These are phyloP conservation scores for Juglanconis sp. DNA, from an alignment of 2,329 filamentous ascomycete genomes.

Conservation along the genomic window DNA sequence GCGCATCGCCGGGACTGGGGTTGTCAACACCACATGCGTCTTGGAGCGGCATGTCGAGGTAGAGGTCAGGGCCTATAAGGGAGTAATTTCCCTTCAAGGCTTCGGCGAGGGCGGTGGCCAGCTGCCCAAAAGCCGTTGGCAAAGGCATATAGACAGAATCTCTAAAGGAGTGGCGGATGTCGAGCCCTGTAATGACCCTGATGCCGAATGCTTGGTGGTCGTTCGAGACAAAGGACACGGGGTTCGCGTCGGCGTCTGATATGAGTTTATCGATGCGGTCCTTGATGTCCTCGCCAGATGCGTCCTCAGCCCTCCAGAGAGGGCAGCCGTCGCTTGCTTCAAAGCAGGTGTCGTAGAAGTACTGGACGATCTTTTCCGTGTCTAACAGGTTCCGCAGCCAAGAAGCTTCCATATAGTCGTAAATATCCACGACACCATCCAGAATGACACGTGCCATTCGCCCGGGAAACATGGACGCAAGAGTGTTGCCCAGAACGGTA, in stretches of 20 bases:
- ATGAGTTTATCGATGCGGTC: constrained; percentile 31
- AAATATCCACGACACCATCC: constrained; percentile 35
- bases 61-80: neutral
- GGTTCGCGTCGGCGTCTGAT: constrained; percentile 25
- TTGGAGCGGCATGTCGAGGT: neutral
- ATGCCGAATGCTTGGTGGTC: constrained; percentile 20
- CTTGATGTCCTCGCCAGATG: constrained; percentile 26
- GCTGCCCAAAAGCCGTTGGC: constrained; percentile 13
- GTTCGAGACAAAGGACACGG: constrained; percentile 19
- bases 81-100: constrained; percentile 30
- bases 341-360: constrained; percentile 36
- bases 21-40: constrained; percentile 13
- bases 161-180: constrained; percentile 28
- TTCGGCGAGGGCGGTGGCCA: constrained; percentile 21
- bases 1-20: constrained; percentile 21
- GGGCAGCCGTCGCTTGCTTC: constrained; percentile 28
- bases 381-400: constrained; percentile 38
- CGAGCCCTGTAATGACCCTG: constrained; percentile 29
- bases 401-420: constrained; percentile 30
- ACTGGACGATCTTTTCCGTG: constrained; percentile 31
- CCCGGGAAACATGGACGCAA: constrained; percentile 40
- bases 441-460: constrained; percentile 39
- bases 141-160: constrained; percentile 30
- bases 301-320: constrained; percentile 26
- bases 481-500: constrained; percentile 40